Evolutionary conservation across 2,329 filamentous ascomycete genomes (phyloP).

Genomic region (Tolypocladium nubicola): DNA sequence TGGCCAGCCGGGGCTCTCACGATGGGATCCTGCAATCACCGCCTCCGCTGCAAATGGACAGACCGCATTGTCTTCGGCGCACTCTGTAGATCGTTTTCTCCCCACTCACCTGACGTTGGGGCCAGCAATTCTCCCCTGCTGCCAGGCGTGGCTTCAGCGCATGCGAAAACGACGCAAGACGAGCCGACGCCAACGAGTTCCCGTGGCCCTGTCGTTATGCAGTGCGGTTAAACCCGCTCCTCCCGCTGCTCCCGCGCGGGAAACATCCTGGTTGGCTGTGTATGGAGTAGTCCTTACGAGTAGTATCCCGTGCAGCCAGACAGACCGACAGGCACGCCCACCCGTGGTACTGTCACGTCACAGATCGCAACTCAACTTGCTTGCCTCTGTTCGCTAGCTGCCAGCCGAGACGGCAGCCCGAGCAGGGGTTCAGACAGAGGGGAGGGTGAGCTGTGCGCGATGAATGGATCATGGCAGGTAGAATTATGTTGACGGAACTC

Average conservation of each 20-base stretch:
- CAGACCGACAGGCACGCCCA: not conserved
- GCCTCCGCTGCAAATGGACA: not conserved
- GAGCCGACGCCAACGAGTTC: not conserved
- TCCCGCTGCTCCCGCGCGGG: conserved; percentile 16
- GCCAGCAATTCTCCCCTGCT: not conserved
- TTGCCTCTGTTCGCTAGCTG: not conserved
- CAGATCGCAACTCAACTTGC: not conserved
- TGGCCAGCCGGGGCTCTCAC: not conserved
- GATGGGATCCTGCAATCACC: not conserved
- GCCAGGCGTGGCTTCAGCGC: not conserved
- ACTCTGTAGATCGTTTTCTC: not conserved
- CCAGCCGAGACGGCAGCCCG: not conserved
- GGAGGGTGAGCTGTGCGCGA: not conserved
- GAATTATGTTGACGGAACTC: not conserved
- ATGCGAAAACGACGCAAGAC: not conserved
- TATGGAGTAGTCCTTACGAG: not conserved
- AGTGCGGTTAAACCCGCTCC: conserved; percentile 23
- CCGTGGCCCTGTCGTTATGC: conserved; percentile 17
- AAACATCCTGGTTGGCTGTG: conserved; percentile 1
- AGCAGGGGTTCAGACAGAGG: not conserved
- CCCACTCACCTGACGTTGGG: not conserved
- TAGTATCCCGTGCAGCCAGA: not conserved
- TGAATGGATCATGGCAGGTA: not conserved
- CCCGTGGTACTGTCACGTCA: not conserved
- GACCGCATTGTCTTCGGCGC: not conserved